Evolutionary conservation across 495 filamentous ascomycete species (phyloP), one percentile per base, ranked within the genome.

Genomic region (Penicillium paradoxum): DNA sequence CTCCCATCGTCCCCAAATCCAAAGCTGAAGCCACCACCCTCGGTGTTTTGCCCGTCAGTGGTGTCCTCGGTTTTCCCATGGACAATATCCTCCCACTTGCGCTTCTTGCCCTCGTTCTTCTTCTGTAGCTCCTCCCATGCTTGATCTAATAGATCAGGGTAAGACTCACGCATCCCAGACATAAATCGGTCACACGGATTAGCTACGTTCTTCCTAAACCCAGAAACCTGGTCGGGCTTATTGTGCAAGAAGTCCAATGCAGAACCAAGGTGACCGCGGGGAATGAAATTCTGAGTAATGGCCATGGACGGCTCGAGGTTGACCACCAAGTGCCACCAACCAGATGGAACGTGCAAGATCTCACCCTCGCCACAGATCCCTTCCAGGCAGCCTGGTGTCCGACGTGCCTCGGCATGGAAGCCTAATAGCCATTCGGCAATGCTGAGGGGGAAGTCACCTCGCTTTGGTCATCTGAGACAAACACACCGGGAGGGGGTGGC

Each of bases 241-340:
- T 95, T 85, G 43, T 77, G 81, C 57, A 98, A 67, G 64, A 98
- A 98, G 13, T 83, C 83, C 52, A 98, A 68, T 0, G 89, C 91
- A 30, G 86, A 81, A 10, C 73, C 63, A 5, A 98, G 72, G 62
- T 91, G 89, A 14, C 79, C 79, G 41, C 80, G 78, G 0, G 93
- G 92, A 7, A 97, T 86, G 64, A 98, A 97, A 66, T 98, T 98
- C 59, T 97, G 92, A 11, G 93, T 98, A 45, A 98, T 81, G 15
- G 93, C 93, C 53, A 97, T 86, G 11, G 88, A 85, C 3, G 82
- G 75, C 47, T 88, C 83, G 18, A 95, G 68, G 58, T 98, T 98
- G 22, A 97, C 86, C 18, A 98, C 93, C 29, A 97, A 72, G 74
- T 98, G 93, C 87, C 91, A 98, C 91, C 93, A 98, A 7, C 93